Base-by-base conservation (phyloP, 2,329 filamentous ascomycete species). In the Amesomyces nigricolor region DNA sequence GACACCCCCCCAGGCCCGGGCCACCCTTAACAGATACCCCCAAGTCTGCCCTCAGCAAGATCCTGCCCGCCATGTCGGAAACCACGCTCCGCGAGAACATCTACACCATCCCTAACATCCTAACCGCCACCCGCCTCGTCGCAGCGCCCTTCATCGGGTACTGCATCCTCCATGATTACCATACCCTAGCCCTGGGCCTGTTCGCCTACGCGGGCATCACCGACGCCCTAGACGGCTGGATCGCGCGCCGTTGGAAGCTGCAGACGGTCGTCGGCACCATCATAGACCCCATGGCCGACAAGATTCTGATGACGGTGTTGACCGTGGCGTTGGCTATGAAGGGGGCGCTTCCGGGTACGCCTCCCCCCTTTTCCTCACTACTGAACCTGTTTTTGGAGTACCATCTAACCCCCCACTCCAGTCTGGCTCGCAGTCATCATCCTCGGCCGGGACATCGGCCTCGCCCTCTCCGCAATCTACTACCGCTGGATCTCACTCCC, bases 221-320 rank as follows among this genome's bases (percentile, higher is more conserved):
- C 0, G 94, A 99, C 68, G 77, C 96, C 6, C 80, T 97, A 2
- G 94, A 99, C 69, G 94, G 94, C 55, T 97, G 87, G 80, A 94
- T 99, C 65, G 94, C 94, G 26, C 83, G 94, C 40, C 81, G 79
- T 58, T 97, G 88, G 84, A 87, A 92, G 49, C 79, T 90, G 55
- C 88, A 94, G 71, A 97, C 94, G 0, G 92, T 99, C 1, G 90
- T 97, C 9, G 94, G 94, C 53, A 95, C 89, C 53, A 84, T 99
- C 30, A 90, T 99, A 59, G 91, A 96, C 66, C 94, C 94, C 5
- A 94, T 96, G 88, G 94, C 94, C 3, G 94, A 99, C 72, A 99
- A 99, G 75, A 81, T 84, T 8, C 80, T 99, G 61, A 97, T 99
- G 94, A 96, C 92, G 0, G 84, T 96, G 56, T 73, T 95, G 64